Percentiles rank a stretch among this genome's conserved stretches.
phyloP scores from a whole-genome alignment of 2,329 filamentous ascomycete species.

The Eutypella sp. region DNA sequence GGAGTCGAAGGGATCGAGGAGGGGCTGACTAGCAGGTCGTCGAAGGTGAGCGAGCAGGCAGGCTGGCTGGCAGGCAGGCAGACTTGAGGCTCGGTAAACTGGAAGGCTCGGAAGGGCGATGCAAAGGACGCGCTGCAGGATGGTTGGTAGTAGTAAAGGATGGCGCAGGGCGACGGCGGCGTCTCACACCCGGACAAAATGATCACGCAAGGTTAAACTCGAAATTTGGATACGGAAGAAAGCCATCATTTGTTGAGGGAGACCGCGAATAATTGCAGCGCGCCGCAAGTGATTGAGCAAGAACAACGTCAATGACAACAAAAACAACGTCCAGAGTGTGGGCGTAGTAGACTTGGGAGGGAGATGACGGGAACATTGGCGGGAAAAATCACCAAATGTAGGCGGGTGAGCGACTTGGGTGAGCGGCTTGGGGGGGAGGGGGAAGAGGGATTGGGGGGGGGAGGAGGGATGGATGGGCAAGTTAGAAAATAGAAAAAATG shows the following conservation, averaged over 20 bases:
- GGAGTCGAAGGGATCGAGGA: too few species aligned
- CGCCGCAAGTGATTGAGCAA: constrained; percentile 18
- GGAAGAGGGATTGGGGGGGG: background rate
- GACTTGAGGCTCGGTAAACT: too few species aligned
- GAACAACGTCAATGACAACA: constrained; percentile 20
- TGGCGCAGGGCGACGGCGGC: constrained; percentile 12
- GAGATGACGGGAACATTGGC: constrained; percentile 26
- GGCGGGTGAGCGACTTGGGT: background rate
- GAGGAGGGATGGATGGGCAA: background rate
- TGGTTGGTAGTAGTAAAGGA: constrained; percentile 11
- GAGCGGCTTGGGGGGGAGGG: too few species aligned
- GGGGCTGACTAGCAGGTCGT: too few species aligned
- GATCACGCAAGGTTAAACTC: constrained; percentile 28
- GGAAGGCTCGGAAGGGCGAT: background rate
- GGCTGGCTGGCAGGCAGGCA: too few species aligned
- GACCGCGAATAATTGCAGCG: constrained; percentile 14
- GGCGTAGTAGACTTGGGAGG: too few species aligned
- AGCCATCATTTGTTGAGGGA: constrained; percentile 28
- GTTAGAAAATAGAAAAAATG: too few species aligned
- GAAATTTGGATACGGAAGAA: constrained; percentile 19
- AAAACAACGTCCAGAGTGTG: too few species aligned
- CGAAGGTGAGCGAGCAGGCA: too few species aligned
- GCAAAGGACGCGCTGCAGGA: background rate
- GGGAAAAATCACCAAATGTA: constrained; percentile 25
- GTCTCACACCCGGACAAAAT: constrained; percentile 22